Percentiles rank a stretch among this genome's conserved stretches.
phyloP scores from a whole-genome alignment of 2,329 filamentous ascomycete genomes.

The Fusarium sp. region DNA sequence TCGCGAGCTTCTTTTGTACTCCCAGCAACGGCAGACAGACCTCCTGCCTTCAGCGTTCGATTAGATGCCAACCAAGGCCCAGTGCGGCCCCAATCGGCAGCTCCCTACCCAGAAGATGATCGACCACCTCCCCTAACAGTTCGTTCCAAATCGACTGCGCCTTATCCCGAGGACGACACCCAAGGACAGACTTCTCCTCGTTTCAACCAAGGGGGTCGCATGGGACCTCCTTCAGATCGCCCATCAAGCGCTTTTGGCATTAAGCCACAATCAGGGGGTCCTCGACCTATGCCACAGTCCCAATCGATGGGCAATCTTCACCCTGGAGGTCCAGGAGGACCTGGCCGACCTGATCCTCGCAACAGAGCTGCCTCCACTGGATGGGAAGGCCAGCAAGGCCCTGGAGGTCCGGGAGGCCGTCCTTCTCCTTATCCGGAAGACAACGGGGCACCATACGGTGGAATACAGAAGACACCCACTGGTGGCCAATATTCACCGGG shows the following conservation, averaged over 20 bases:
- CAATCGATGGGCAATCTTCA: conserved; percentile 63
- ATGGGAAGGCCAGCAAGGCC: conserved; percentile 54
- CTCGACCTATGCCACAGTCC: conserved; percentile 56
- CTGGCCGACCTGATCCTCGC: conserved; percentile 55
- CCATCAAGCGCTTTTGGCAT: conserved; percentile 67
- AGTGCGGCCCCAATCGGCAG: conserved; percentile 65
- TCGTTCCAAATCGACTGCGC: conserved; percentile 65
- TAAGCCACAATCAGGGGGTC: conserved; percentile 57
- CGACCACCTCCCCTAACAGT: conserved; percentile 63
- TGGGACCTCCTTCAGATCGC: conserved; percentile 62
- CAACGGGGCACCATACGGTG: conserved; percentile 46
- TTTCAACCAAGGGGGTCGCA: conserved; percentile 62
- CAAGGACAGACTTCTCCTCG: conserved; percentile 52
- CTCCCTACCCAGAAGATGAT: conserved; percentile 79
- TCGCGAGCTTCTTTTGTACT: conserved; percentile 55
- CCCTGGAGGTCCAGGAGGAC: conserved; percentile 51
- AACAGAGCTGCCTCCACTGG: conserved; percentile 59
- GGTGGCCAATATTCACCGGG: conserved; percentile 40
- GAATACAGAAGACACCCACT: conserved; percentile 47
- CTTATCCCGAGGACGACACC: conserved; percentile 76
- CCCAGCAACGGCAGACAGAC: conserved; percentile 51
- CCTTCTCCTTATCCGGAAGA: conserved; percentile 46
- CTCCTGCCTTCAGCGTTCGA: conserved; percentile 66
- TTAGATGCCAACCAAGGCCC: conserved; percentile 54
- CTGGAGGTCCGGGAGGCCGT: conserved; percentile 38